Evolutionary conservation across 352 stramenopile species (phyloP).

Genomic region (Phytophthora megakarya): DNA sequence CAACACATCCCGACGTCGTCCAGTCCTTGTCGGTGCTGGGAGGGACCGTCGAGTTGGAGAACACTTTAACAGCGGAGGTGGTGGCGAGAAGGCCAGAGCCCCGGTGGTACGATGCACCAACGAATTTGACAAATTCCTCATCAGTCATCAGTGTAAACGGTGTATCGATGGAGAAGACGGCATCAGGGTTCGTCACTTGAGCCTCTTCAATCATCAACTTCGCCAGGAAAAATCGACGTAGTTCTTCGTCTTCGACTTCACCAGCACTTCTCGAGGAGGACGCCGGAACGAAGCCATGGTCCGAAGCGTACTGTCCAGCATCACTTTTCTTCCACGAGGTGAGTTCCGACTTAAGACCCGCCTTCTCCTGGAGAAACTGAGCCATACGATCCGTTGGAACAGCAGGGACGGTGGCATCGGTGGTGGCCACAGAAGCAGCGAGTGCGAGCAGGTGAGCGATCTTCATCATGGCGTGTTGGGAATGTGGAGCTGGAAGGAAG

Average conservation of each 20-base stretch:
- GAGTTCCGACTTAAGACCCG: constrained; percentile 46
- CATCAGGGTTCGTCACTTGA: constrained; percentile 58
- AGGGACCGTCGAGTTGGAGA: constrained; percentile 17
- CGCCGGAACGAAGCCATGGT: constrained; percentile 48
- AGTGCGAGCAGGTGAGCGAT: constrained; percentile 37
- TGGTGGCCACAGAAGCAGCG: constrained; percentile 18
- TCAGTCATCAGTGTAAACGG: constrained; percentile 79
- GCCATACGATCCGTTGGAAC: constrained; percentile 39
- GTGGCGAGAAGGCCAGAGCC: constrained; percentile 3
- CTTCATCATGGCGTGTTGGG: constrained; percentile 35
- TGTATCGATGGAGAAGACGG: constrained; percentile 66
- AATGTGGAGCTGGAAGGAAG: constrained; percentile 27
- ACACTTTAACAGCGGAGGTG: background rate
- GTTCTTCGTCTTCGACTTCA: constrained; percentile 42
- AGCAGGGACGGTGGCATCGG: constrained; percentile 22
- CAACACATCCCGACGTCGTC: constrained; percentile 63
- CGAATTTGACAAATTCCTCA: constrained; percentile 62
- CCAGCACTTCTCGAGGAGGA: background rate
- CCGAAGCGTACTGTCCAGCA: constrained; percentile 50
- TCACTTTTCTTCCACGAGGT: constrained; percentile 56
- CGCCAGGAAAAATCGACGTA: constrained; percentile 63
- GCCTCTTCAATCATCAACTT: constrained; percentile 64
- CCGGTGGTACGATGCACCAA: constrained; percentile 49
- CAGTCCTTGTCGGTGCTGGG: constrained; percentile 51
- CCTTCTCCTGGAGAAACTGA: constrained; percentile 56